Evolutionary conservation across 805 yeast species (phyloP).

Genomic region (Candida morakotiae): DNA sequence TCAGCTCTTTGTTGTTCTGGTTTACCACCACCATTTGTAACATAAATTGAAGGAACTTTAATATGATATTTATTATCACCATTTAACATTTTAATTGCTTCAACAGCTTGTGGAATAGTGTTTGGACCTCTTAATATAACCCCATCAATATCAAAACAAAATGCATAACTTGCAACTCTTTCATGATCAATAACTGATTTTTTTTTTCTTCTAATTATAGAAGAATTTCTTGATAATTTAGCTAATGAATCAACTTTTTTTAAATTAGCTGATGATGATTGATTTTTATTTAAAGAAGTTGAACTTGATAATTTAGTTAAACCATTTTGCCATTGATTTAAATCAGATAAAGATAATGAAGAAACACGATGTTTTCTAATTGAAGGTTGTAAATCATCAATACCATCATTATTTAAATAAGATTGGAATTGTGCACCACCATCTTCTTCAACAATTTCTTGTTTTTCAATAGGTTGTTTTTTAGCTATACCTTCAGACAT

Average conservation of each 20-base stretch:
- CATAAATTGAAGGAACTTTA: slow-evolving; percentile 77
- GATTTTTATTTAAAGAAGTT: slow-evolving; percentile 30
- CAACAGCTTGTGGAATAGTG: slow-evolving; percentile 74
- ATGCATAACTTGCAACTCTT: slow-evolving; percentile 78
- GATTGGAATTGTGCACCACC: slow-evolving; percentile 37
- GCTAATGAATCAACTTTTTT: slow-evolving; percentile 43
- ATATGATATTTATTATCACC: slow-evolving; percentile 77
- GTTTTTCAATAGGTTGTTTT: slow-evolving; percentile 2
- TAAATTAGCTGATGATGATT: slow-evolving; percentile 30
- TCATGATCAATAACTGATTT: slow-evolving; percentile 59
- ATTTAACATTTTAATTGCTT: slow-evolving; percentile 67
- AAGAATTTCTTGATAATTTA: slow-evolving; percentile 43
- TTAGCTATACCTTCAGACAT: slow-evolving; percentile 3
- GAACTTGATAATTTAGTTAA: slow-evolving; percentile 36
- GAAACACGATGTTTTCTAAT: slow-evolving; percentile 61
- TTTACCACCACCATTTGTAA: slow-evolving; percentile 91
- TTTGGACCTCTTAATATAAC: slow-evolving; percentile 83
- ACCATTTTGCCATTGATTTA: slow-evolving; percentile 57
- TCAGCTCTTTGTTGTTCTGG: slow-evolving; percentile 71
- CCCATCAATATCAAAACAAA: slow-evolving; percentile 92
- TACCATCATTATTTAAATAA: slow-evolving; percentile 69
- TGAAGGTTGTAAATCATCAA: slow-evolving; percentile 61
- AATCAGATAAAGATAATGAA: slow-evolving; percentile 62
- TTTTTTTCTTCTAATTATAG: slow-evolving; percentile 44
- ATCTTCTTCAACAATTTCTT: slow-evolving; percentile 9